Conservation (phyloP, 768 basidiomycete genomes). For the Hebeloma cylindrosporum region DNA sequence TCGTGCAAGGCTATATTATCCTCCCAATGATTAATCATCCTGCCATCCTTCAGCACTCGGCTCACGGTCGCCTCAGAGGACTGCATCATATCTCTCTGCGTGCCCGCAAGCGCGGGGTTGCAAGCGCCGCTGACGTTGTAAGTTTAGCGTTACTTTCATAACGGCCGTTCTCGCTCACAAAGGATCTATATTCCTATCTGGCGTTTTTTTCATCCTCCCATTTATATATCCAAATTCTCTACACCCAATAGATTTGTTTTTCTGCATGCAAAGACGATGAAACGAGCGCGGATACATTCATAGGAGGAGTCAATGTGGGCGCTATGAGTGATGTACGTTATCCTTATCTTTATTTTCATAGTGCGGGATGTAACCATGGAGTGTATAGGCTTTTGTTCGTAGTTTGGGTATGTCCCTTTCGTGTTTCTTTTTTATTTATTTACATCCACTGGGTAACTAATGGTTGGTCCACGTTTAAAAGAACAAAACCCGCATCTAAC, state of each 20-base stretch:
- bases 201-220: neutral
- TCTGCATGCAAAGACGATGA: conserved; percentile 72
- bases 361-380: neutral
- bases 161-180: neutral
- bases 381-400: conserved; percentile 59
- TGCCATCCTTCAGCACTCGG: conserved; percentile 46
- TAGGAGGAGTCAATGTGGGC: conserved; percentile 65
- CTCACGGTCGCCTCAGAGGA: conserved; percentile 51
- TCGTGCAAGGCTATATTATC: too few species aligned
- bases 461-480: conserved; percentile 14
- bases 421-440: neutral
- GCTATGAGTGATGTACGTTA: conserved; percentile 77
- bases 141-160: conserved; percentile 13
- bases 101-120: conserved; percentile 39
- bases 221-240: too few species aligned
- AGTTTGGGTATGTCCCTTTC: conserved; percentile 39
- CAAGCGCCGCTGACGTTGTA: conserved; percentile 70
- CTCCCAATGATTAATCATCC: neutral
- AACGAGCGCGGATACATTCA: conserved; percentile 70
- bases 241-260: conserved; percentile 54
- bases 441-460: neutral
- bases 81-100: conserved; percentile 36
- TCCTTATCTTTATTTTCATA: neutral
- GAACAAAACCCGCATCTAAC: conserved; percentile 56
- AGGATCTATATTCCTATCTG: neutral